Conservation (phyloP, 2,329 filamentous ascomycete genomes). For the Claviceps sp. region DNA sequence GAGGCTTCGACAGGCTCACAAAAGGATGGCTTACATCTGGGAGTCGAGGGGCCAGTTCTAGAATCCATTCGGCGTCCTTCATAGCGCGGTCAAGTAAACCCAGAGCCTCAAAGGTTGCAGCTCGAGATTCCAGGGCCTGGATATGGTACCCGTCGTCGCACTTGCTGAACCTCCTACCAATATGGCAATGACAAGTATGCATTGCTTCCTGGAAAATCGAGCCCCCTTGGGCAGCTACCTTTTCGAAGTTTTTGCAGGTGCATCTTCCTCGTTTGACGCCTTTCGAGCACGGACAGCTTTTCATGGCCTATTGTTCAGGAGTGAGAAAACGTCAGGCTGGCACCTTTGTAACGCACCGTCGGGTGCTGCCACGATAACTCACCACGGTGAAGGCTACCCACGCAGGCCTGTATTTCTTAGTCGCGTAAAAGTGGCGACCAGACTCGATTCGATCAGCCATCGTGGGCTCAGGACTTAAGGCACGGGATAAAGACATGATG, state of each 20-base stretch:
- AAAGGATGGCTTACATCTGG: slow-evolving; percentile 20
- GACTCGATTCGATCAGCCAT: slow-evolving; percentile 6
- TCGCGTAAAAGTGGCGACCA: slow-evolving; percentile 20
- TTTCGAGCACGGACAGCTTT: slow-evolving; percentile 20
- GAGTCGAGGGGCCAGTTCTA: slow-evolving; percentile 27
- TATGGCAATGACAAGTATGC: slow-evolving; percentile 23
- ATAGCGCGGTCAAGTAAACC: slow-evolving; percentile 23
- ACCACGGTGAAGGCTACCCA: slow-evolving; percentile 24
- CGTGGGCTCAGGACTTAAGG: too few relatives aligned
- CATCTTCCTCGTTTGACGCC: slow-evolving; percentile 17
- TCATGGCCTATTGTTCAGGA: slow-evolving; percentile 19
- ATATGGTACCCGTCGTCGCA: slow-evolving; percentile 25
- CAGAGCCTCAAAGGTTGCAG: slow-evolving; percentile 27
- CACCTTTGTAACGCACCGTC: neutral
- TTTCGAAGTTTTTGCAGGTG: slow-evolving; percentile 16
- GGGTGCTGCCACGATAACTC: slow-evolving; percentile 2
- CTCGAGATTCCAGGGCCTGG: slow-evolving; percentile 27
- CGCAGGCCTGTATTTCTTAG: slow-evolving; percentile 21
- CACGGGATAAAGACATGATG: too few relatives aligned
- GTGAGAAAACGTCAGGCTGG: neutral
- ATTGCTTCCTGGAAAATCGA: slow-evolving; percentile 30
- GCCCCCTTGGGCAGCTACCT: slow-evolving; percentile 17
- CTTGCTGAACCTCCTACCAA: slow-evolving; percentile 24
- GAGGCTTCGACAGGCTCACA: too few relatives aligned
- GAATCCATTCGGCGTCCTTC: slow-evolving; percentile 28